A percentile compares a stretch with the other conserved stretches of the same genome.
Evolutionary conservation across 192 early-diverging fungal genomes (phyloP).

Genomic region (Gryganskiella cystojenkinii): DNA sequence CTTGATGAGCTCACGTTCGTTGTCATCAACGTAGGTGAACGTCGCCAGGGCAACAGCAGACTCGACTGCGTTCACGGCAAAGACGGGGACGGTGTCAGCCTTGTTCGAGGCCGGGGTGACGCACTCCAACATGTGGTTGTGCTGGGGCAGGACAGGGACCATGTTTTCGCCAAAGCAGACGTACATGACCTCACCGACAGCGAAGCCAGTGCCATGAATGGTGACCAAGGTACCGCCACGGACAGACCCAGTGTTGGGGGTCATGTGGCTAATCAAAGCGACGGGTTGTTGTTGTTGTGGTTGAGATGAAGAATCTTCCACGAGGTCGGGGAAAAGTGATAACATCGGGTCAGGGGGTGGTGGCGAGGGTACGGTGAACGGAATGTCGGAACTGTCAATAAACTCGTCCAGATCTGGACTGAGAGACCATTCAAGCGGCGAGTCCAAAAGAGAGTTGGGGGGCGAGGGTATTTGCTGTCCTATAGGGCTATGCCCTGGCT

Average conservation of each 20-base stretch:
- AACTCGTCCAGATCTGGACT: slow-evolving; percentile 48
- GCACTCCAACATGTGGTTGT: slow-evolving; percentile 36
- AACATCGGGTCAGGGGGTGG: slow-evolving; percentile 48
- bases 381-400: slow-evolving; percentile 44
- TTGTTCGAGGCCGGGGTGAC: slow-evolving; percentile 32
- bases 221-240: slow-evolving; percentile 49
- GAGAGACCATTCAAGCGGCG: slow-evolving; percentile 33
- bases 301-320: background rate
- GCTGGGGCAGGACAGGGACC: slow-evolving; percentile 42
- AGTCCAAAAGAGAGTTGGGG: slow-evolving; percentile 34
- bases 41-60: slow-evolving; percentile 34
- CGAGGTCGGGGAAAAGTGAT: slow-evolving; percentile 43
- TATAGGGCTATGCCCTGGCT: slow-evolving; percentile 31
- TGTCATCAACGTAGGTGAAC: slow-evolving; percentile 50
- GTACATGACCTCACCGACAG: slow-evolving; percentile 47
- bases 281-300: background rate
- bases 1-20: slow-evolving; percentile 52
- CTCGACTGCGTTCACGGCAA: slow-evolving; percentile 38
- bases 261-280: slow-evolving; percentile 39
- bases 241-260: slow-evolving; percentile 37
- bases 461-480: slow-evolving; percentile 45
- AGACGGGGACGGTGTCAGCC: slow-evolving; percentile 41
- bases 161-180: slow-evolving; percentile 43
- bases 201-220: slow-evolving; percentile 37
- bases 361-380: slow-evolving; percentile 46